Conservation (phyloP, 2,329 filamentous ascomycete species). For the Colletotrichum simmondsii region DNA sequence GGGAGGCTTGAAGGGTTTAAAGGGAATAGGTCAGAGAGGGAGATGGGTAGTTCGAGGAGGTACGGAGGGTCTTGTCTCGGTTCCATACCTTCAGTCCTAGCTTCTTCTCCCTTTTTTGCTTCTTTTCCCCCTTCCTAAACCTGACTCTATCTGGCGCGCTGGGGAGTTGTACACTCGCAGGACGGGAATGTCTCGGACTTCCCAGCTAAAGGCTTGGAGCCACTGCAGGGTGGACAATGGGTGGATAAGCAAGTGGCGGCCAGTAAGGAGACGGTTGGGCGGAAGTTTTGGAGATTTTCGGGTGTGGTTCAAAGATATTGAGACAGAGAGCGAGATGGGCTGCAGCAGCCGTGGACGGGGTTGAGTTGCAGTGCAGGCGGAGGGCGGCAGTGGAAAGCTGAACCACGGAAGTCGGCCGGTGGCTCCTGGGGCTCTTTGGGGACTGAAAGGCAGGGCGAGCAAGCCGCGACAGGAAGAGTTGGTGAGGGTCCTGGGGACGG, state of each 20-base stretch:
- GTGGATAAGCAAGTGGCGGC: slow-evolving; percentile 16
- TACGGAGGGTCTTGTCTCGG: neutral
- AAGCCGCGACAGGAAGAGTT: neutral
- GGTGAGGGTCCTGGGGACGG: neutral
- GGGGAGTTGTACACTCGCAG: slow-evolving; percentile 19
- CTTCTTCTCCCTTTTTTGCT: slow-evolving; percentile 22
- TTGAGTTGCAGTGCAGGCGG: slow-evolving; percentile 16
- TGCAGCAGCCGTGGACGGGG: slow-evolving; percentile 1
- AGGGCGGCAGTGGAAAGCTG: neutral
- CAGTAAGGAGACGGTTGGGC: slow-evolving; percentile 11
- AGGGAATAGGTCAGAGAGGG: neutral
- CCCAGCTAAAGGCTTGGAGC: slow-evolving; percentile 16
- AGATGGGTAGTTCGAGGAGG: neutral
- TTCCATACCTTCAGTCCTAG: slow-evolving; percentile 19
- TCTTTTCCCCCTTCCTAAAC: slow-evolving; percentile 21
- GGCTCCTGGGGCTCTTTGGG: too few species aligned
- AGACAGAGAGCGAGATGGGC: neutral
- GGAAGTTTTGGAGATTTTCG: slow-evolving; percentile 6
- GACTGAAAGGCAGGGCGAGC: neutral
- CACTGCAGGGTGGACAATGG: slow-evolving; percentile 14
- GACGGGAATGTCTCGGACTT: slow-evolving; percentile 31
- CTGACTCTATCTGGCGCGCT: slow-evolving; percentile 27
- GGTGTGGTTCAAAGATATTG: neutral
- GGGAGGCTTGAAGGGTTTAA: slow-evolving; percentile 20
- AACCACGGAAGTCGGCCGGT: slow-evolving; percentile 25